Base-by-base conservation (phyloP, 2,329 filamentous ascomycete species). In the Chrysoporthe deuterocubensis region DNA sequence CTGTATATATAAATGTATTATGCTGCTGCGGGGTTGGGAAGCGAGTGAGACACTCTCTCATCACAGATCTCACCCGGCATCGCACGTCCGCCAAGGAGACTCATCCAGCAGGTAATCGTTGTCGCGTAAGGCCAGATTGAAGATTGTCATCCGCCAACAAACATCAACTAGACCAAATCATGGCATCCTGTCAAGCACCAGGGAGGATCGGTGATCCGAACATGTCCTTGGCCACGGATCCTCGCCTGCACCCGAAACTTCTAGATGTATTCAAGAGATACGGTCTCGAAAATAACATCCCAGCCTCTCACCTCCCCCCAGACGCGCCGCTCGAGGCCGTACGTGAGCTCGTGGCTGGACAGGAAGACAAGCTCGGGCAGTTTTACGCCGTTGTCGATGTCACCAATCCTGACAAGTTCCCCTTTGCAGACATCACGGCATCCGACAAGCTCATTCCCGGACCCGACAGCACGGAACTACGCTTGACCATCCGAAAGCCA, bases 181-280 rank as follows among this genome's bases (percentile, higher is more conserved):
- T 57, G 54, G 34, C 54, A 11, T 21, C 32, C 32, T 37, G 14
- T 2, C 54, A 57, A 40, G 44, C 44, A 14, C 59, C 59, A 48
- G 59, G 59, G 21, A 43, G 59, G 14, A 26, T 61, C 43, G 59
- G 59, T 14, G 59, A 61, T 34, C 59, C 59, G 16, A 32, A 43
- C 42, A 61, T 48, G 59, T 61, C 43, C 8, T 40, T 61, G 21
- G 59, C n/a, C 59, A 61, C 59, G 5, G 59, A 61, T 6, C 59
- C 59, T 34, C 59, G 59, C 14, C n/a, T 48, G 2, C n/a, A 61
- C 59, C 59, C 59, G 3, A 61, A 61, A n/a, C 59, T 61, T 5
- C 59, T 34, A 5, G 3, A 1, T 13, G 3, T 44, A 6, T 46
- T 61, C 40, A 7, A 61, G 7, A 9, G 9, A 16, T 61, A 46